phyloP scores from a whole-genome alignment of 768 basidiomycete species.

The Mycena belliarum region DNA sequence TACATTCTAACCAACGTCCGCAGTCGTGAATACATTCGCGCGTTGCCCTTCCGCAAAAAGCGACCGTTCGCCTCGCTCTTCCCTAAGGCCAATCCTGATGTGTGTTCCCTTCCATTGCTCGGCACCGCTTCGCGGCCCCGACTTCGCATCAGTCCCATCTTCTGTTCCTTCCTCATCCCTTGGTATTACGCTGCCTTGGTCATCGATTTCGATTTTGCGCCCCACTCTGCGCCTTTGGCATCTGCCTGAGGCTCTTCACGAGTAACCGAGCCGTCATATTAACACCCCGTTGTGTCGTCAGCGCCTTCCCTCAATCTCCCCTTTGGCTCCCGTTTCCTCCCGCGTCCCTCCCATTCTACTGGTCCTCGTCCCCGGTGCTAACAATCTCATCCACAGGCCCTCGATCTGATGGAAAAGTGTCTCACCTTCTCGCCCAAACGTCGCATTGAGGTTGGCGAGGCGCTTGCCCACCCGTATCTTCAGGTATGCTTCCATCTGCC shows the following conservation, averaged over 20 bases:
- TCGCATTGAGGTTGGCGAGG: slow-evolving; percentile 85
- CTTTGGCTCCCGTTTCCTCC: no score
- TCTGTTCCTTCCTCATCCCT: no score
- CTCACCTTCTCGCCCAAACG: slow-evolving; percentile 85
- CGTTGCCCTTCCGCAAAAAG: slow-evolving; percentile 84
- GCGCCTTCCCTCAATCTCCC: no score
- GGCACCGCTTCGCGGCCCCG: not conserved
- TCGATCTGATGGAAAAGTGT: slow-evolving; percentile 79
- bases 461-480: slow-evolving; percentile 87
- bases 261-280: no score
- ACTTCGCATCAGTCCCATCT: no score
- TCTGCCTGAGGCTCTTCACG: no score
- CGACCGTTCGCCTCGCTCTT: slow-evolving; percentile 70
- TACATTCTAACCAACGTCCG: not conserved
- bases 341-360: not conserved
- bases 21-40: slow-evolving; percentile 85
- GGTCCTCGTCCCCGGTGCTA: no score
- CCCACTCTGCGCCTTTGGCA: no score
- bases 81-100: slow-evolving; percentile 71
- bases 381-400: slow-evolving; percentile 43
- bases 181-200: no score
- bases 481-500: slow-evolving; percentile 39
- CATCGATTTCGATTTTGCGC: no score
- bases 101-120: slow-evolving; percentile 32
- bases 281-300: no score